phyloP scores from a whole-genome alignment of 805 yeast genomes.

The Ogataea paraovalis region DNA sequence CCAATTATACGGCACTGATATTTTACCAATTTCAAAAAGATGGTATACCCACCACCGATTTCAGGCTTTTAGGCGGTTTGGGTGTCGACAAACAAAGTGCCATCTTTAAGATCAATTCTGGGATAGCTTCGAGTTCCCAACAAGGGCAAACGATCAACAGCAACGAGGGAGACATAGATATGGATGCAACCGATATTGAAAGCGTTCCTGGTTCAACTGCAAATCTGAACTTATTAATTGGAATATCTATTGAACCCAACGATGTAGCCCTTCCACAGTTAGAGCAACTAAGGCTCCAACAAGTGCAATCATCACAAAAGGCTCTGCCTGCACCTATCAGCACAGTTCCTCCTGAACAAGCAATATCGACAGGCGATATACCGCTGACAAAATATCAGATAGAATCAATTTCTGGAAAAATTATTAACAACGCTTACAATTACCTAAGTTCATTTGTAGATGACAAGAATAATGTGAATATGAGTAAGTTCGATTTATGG shows the following conservation, averaged over 20 bases:
- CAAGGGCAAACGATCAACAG: constrained; percentile 3
- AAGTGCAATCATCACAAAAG: constrained; percentile 17
- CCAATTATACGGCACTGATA: constrained; percentile 73
- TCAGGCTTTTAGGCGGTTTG: constrained; percentile 63
- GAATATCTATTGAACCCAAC: constrained; percentile 87
- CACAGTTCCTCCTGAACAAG: constrained; percentile 37
- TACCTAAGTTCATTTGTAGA: constrained; percentile 86
- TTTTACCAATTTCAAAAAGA: constrained; percentile 77
- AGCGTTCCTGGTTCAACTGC: constrained; percentile 3
- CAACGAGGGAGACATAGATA: constrained; percentile 43
- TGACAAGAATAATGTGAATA: constrained; percentile 72
- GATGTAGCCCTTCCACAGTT: constrained; percentile 59
- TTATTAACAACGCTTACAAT: constrained; percentile 90
- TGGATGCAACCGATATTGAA: constrained; percentile 28
- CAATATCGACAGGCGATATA: constrained; percentile 21
- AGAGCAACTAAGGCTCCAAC: constrained; percentile 23
- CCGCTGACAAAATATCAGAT: constrained; percentile 25
- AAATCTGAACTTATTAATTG: constrained; percentile 41
- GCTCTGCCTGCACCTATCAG: constrained; percentile 25
- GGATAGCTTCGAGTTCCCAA: constrained; percentile 23
- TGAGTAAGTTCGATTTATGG: constrained; percentile 89
- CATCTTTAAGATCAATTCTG: constrained; percentile 69
- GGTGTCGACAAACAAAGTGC: constrained; percentile 78
- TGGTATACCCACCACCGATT: constrained; percentile 38
- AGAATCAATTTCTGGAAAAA: constrained; percentile 74